Conservation (phyloP, 208 protist species). For the Herpetomonas tarakana region DNA sequence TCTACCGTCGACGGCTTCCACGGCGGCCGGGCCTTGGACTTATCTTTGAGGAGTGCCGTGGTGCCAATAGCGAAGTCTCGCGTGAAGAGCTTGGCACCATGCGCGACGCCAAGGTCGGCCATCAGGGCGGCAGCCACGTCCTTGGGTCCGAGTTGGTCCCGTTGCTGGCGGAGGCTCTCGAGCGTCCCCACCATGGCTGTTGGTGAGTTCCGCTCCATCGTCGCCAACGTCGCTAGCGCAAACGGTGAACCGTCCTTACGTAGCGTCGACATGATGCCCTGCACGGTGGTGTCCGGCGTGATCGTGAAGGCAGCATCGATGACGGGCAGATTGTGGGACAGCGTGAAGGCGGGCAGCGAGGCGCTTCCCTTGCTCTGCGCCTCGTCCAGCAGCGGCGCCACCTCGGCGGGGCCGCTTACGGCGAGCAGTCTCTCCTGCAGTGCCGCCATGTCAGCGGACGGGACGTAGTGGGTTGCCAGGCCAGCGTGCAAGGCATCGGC, state of each 20-base stretch:
- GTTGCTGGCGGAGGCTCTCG: constrained; percentile 35
- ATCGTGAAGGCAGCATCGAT: constrained; percentile 37
- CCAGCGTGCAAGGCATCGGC: constrained; percentile 61
- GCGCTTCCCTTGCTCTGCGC: constrained; percentile 10
- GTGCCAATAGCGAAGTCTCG: constrained; percentile 48
- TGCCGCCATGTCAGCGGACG: constrained; percentile 17
- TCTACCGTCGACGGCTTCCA: constrained; percentile 39
- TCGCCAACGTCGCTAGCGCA: constrained; percentile 22
- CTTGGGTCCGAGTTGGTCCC: constrained; percentile 2
- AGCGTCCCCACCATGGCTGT: constrained; percentile 45
- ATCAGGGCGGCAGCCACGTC: constrained; percentile 12
- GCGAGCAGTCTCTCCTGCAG: constrained; percentile 30
- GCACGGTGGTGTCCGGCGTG: constrained; percentile 26
- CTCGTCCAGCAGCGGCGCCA: constrained; percentile 32
- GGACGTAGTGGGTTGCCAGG: constrained; percentile 76
- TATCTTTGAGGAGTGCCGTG: constrained; percentile 33
- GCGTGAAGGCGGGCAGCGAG: constrained; percentile 38
- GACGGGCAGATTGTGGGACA: constrained; percentile 23
- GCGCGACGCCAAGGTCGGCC: constrained; percentile 31
- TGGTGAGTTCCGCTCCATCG: constrained; percentile 47
- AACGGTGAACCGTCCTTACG: constrained; percentile 31
- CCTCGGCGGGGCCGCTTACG: constrained; percentile 14
- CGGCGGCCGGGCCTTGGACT: constrained; percentile 24
- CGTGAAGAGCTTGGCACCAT: constrained; percentile 1
- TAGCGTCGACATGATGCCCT: constrained; percentile 40